Evolutionary conservation across 1,284 basidiomycete species (phyloP).

Genomic region (Ganoderma resinaceum): DNA sequence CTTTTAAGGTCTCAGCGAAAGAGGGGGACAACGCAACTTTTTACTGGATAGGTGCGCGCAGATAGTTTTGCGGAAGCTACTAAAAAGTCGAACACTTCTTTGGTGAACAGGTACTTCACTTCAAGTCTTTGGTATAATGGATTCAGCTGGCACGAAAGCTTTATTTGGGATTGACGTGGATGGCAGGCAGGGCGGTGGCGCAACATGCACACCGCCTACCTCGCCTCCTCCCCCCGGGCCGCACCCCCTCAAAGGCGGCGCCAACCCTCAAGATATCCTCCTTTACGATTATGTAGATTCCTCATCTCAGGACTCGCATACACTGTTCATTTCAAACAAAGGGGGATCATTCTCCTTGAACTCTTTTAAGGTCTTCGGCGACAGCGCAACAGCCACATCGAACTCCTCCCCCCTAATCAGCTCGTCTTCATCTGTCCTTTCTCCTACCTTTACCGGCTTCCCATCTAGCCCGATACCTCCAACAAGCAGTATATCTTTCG

Average conservation of each 20-base stretch:
- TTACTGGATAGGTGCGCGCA: neutral
- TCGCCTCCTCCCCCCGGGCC: no score
- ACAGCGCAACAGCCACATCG: neutral
- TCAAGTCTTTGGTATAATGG: neutral
- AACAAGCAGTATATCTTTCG: no score
- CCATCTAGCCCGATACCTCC: no score
- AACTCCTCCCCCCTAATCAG: no score
- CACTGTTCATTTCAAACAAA: neutral
- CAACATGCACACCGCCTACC: neutral
- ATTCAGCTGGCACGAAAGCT: neutral
- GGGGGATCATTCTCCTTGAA: neutral
- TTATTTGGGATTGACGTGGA: neutral
- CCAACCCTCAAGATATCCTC: no score
- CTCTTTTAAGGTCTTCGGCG: neutral
- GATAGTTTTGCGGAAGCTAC: neutral
- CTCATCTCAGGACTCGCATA: neutral
- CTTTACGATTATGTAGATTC: no score
- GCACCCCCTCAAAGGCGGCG: no score
- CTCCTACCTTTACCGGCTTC: no score
- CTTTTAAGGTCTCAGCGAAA: neutral
- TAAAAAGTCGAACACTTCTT: neutral
- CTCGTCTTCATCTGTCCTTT: no score
- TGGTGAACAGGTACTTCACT: neutral
- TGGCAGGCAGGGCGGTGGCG: neutral
- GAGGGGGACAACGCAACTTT: neutral